phyloP scores from a whole-genome alignment of 2,329 filamentous ascomycete genomes.

The Epichloe uncinata region DNA sequence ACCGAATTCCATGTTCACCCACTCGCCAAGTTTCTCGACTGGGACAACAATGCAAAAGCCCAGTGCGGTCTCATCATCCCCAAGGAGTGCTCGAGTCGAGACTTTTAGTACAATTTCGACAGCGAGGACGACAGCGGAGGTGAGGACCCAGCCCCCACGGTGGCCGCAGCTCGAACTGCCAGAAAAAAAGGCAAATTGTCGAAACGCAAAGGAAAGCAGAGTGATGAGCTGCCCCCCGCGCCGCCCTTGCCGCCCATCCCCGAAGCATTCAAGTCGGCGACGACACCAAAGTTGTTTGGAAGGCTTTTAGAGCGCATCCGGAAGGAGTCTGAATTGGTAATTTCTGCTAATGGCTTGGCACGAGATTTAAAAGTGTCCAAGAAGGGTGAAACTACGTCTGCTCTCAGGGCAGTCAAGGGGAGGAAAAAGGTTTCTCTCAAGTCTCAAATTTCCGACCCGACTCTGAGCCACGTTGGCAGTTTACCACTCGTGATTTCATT shows the following conservation, averaged over 20 bases:
- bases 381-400: neutral
- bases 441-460: slow-evolving; percentile 13
- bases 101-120: slow-evolving; percentile 25
- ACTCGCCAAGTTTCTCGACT: slow-evolving; percentile 17
- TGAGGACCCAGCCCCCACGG: slow-evolving; percentile 1
- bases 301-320: slow-evolving; percentile 17
- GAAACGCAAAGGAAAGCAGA: slow-evolving; percentile 3
- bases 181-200: neutral
- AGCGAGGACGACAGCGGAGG: slow-evolving; percentile 18
- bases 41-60: slow-evolving; percentile 16
- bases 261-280: slow-evolving; percentile 13
- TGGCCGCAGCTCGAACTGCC: neutral
- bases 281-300: slow-evolving; percentile 14
- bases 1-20: slow-evolving; percentile 24
- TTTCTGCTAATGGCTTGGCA: neutral
- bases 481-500: neutral
- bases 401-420: neutral
- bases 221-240: slow-evolving; percentile 12
- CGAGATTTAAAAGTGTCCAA: neutral
- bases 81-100: slow-evolving; percentile 19
- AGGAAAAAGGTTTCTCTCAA: slow-evolving; percentile 10
- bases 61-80: slow-evolving; percentile 22
- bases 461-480: slow-evolving; percentile 4
- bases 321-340: slow-evolving; percentile 11
- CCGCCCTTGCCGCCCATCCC: slow-evolving; percentile 20